Evolutionary conservation across 208 protist species (phyloP).

Genomic region (Borovskyia barvae): DNA sequence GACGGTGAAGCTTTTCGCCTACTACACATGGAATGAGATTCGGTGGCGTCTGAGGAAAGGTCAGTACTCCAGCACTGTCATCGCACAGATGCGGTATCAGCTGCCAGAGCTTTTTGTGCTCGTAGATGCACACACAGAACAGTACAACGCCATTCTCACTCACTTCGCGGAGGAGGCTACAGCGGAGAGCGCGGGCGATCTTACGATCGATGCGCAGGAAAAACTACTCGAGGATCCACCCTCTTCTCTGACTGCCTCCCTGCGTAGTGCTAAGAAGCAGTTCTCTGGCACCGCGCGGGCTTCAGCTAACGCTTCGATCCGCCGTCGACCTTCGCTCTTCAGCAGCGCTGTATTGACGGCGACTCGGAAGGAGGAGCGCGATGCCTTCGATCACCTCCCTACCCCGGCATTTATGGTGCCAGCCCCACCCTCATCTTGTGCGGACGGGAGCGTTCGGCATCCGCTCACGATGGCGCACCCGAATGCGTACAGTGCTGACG

Average conservation of each 20-base stretch:
- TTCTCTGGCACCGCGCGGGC: background rate
- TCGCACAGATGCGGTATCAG: slow-evolving; percentile 10
- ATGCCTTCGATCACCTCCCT: background rate
- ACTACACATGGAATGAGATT: slow-evolving; percentile 27
- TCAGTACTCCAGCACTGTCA: slow-evolving; percentile 14
- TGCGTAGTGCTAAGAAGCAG: background rate
- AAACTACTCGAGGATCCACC: background rate
- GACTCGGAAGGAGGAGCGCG: background rate
- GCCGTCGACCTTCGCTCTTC: slow-evolving; percentile 5
- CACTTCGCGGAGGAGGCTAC: slow-evolving; percentile 10
- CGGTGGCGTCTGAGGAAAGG: slow-evolving; percentile 20
- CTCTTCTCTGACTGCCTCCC: background rate
- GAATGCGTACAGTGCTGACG: slow-evolving; percentile 49
- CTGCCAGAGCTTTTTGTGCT: slow-evolving; percentile 15
- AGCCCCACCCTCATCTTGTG: no score
- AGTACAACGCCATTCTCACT: slow-evolving; percentile 14
- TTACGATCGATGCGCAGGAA: no score
- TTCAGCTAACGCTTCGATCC: background rate
- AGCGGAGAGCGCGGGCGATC: background rate
- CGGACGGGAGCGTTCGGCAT: no score
- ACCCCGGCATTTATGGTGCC: no score
- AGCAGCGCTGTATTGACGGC: slow-evolving; percentile 7
- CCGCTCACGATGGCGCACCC: slow-evolving; percentile 26
- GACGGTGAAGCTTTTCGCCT: slow-evolving; percentile 12
- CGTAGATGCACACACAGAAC: slow-evolving; percentile 12